Percentiles rank a stretch among this genome's conserved stretches.
phyloP scores from a whole-genome alignment of 305 asterid species.

The Fraxinus nigra region DNA sequence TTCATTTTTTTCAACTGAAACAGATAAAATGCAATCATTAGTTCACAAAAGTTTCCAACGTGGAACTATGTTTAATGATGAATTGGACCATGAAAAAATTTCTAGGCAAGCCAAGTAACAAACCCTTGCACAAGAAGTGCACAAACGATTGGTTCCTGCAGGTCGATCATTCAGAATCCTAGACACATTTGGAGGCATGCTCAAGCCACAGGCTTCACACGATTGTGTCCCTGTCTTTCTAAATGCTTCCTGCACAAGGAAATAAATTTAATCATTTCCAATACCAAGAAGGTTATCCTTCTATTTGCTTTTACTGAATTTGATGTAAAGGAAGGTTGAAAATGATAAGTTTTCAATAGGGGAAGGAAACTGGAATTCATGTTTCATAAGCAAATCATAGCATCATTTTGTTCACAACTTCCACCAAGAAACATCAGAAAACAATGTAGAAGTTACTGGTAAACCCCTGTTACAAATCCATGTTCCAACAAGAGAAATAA shows the following conservation, averaged over 20 bases:
- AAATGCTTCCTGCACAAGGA: conserved; percentile 46
- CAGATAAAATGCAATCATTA: conserved; percentile 25
- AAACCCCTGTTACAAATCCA: conserved; percentile 2
- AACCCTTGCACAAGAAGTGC: conserved; percentile 92
- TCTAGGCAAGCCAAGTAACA: conserved; percentile 37
- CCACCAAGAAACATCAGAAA: conserved; percentile 14
- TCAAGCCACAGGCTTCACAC: conserved; percentile 81
- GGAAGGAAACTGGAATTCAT: not conserved
- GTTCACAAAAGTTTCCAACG: conserved; percentile 15
- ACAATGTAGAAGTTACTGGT: conserved; percentile 10
- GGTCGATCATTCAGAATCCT: conserved; percentile 50
- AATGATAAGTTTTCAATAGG: not conserved
- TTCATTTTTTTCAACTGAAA: conserved; percentile 80
- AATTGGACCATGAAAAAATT: conserved; percentile 5
- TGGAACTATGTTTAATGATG: conserved; percentile 25
- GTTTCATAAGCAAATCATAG: not conserved
- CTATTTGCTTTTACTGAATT: conserved; percentile 7
- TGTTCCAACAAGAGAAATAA: conserved; percentile 5
- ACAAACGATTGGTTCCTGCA: conserved; percentile 63
- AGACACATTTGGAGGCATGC: conserved; percentile 49
- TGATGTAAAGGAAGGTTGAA: not conserved
- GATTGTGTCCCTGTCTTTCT: conserved; percentile 53
- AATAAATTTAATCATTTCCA: conserved; percentile 6
- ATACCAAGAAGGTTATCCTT: conserved; percentile 17
- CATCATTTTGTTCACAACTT: conserved; percentile 16